Evolutionary conservation across 495 filamentous ascomycete species (phyloP).

Genomic region (Lophiostoma macrostomum): DNA sequence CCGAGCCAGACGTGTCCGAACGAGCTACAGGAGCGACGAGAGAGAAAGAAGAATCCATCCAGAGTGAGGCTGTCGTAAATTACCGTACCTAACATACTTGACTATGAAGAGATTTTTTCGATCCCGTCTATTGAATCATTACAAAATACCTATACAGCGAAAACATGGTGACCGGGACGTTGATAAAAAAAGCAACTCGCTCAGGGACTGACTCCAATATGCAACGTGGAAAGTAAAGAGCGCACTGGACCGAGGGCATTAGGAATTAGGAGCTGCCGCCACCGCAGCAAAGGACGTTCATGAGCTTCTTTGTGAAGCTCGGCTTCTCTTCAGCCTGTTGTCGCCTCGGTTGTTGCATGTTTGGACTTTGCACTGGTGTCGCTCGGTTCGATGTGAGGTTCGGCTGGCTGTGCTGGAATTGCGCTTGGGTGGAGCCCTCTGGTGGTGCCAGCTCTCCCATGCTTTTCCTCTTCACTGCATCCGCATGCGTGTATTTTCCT

Average conservation of each 20-base stretch:
- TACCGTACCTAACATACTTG: slow-evolving; percentile 2
- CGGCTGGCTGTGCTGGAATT: slow-evolving; percentile 32
- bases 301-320: slow-evolving; percentile 29
- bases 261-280: slow-evolving; percentile 17
- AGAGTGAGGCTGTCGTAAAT: not conserved
- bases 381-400: slow-evolving; percentile 26
- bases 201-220: slow-evolving; percentile 18
- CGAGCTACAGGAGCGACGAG: not conserved
- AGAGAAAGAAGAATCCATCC: not conserved
- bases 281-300: slow-evolving; percentile 32
- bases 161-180: not conserved
- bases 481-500: slow-evolving; percentile 22
- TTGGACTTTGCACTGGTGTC: slow-evolving; percentile 14
- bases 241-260: not conserved
- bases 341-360: not conserved
- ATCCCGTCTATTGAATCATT: slow-evolving; percentile 31
- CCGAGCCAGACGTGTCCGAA: not conserved
- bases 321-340: slow-evolving; percentile 26
- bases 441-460: slow-evolving; percentile 31
- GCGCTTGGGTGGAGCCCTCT: slow-evolving; percentile 33
- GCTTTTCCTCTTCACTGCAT: slow-evolving; percentile 32
- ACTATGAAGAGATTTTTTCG: slow-evolving; percentile 1
- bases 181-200: slow-evolving; percentile 1
- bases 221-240: slow-evolving; percentile 5
- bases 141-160: slow-evolving; percentile 28